Conservation (phyloP, 2,329 filamentous ascomycete genomes). For the Cadophora gregata region DNA sequence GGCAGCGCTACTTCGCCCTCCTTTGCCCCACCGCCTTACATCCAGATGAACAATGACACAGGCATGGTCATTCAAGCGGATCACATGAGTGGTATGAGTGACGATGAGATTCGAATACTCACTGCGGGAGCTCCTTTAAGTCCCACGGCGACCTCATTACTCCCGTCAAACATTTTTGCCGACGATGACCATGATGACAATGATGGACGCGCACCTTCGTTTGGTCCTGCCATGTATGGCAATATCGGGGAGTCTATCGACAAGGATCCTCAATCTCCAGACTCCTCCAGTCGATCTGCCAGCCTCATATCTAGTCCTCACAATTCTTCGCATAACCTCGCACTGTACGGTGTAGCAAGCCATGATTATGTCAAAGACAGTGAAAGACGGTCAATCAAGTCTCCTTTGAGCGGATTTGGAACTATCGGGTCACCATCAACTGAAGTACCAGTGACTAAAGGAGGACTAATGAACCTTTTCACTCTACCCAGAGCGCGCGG, state of each 20-base stretch:
- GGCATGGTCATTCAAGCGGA: slow-evolving; percentile 41
- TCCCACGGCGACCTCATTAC: slow-evolving; percentile 74
- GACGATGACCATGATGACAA: slow-evolving; percentile 64
- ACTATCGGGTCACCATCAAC: slow-evolving; percentile 40
- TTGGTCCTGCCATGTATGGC: slow-evolving; percentile 43
- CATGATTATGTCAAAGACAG: slow-evolving; percentile 38
- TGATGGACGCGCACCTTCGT: slow-evolving; percentile 30
- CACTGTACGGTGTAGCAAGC: slow-evolving; percentile 51
- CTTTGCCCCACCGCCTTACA: slow-evolving; percentile 59
- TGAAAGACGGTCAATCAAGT: slow-evolving; percentile 40
- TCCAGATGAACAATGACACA: slow-evolving; percentile 42
- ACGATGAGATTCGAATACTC: slow-evolving; percentile 66
- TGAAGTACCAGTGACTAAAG: slow-evolving; percentile 52
- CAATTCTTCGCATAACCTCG: slow-evolving; percentile 63
- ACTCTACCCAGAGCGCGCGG: slow-evolving; percentile 60
- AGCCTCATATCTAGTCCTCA: slow-evolving; percentile 67
- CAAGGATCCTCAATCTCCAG: slow-evolving; percentile 63
- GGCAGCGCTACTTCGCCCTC: slow-evolving; percentile 51
- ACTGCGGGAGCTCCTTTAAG: slow-evolving; percentile 74
- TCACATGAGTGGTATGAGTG: slow-evolving; percentile 56
- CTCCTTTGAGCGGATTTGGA: slow-evolving; percentile 39
- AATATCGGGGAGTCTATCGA: slow-evolving; percentile 47
- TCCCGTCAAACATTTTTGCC: slow-evolving; percentile 70
- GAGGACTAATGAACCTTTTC: slow-evolving; percentile 59
- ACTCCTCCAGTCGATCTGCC: slow-evolving; percentile 61